Percentiles rank a stretch among this genome's conserved stretches.
Conservation (phyloP, 2,329 filamentous ascomycete species). For the Zasmidium citrigriseum region DNA sequence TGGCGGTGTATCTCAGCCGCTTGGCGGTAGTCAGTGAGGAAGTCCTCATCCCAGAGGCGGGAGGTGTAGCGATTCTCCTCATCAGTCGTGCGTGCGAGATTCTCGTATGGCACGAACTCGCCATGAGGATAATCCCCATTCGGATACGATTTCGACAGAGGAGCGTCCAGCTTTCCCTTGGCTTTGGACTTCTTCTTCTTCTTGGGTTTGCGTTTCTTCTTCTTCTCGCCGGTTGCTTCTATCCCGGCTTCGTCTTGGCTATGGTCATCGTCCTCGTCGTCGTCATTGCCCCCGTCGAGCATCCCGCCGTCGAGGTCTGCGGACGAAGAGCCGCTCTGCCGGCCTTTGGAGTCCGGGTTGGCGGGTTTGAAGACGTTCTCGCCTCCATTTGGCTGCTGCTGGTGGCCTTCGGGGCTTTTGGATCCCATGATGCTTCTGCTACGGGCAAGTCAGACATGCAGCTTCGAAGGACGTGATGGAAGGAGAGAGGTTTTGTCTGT, state of each 20-base stretch:
- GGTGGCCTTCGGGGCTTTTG: slow-evolving; percentile 1
- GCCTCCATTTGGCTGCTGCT: neutral
- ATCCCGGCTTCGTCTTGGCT: neutral
- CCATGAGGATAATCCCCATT: slow-evolving; percentile 67
- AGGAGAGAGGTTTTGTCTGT: neutral
- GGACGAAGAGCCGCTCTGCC: neutral
- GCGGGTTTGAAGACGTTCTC: neutral
- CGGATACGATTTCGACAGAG: neutral
- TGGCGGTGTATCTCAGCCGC: slow-evolving; percentile 88
- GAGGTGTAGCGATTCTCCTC: slow-evolving; percentile 78
- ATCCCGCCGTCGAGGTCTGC: neutral
- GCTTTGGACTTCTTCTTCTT: neutral
- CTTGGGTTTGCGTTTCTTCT: slow-evolving; percentile 68
- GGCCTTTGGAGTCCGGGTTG: neutral
- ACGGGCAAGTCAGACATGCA: slow-evolving; percentile 35
- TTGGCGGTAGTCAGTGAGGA: slow-evolving; percentile 77
- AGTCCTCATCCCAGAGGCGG: slow-evolving; percentile 68
- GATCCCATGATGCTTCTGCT: neutral
- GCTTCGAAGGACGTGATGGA: neutral
- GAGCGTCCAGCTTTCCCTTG: slow-evolving; percentile 59
- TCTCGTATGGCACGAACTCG: slow-evolving; percentile 80
- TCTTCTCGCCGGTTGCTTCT: slow-evolving; percentile 54
- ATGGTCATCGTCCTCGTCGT: neutral
- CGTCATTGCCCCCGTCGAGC: neutral
- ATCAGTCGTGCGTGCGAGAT: slow-evolving; percentile 74